Evolutionary conservation across 352 stramenopile species (phyloP), one percentile per base, ranked within the genome.

Genomic region (Pythium inflatum): DNA sequence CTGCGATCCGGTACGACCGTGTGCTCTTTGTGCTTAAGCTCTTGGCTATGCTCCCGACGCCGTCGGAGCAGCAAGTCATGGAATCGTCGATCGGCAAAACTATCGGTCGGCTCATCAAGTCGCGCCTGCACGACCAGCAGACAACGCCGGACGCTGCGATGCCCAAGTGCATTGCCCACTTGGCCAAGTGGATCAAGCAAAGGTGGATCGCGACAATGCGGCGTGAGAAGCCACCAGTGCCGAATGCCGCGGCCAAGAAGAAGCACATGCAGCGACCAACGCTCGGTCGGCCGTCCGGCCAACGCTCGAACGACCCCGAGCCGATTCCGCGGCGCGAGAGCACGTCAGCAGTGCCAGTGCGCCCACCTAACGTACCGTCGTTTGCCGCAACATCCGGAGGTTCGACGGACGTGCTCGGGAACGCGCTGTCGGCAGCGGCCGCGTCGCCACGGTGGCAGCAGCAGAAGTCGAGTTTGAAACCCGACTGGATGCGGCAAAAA

Each of bases 141-240:
- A 31, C 45, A 2, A 13, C 46, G n/a, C 46, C 61, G 30, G 66
- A 70, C 28, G 49, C 66, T 13, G 20, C 25, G 14, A 53, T 90
- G 18, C 81, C 86, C 9, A 77, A 75, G 59, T 80, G 73, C 34
- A 77, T 90, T 28, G 66, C 40, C 2, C 75, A 78, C 27, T 64
- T 92, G 31, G 82, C 84, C 7, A 88, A 83, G 75, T 94, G 84
- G 84, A 90, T 94, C 61, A 89, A 87, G 53, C 74, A 62, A 45
- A 87, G 79, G 30, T 92, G 86, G 86, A 75, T 87, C 4, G 66
- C 79, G 25, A 83, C 80, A 27, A 88, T 91, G 27, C 63, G 82
- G 20, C 54, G 55, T 16, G 40, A 64, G 2, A 62, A 38, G 20
- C 64, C 33, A 30, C 13, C 27, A 1, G 25, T 11, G 1, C 27